Evolutionary conservation across 108 stramenopile species (phyloP).

Genomic region (Pinguiococcus pyrenoidosus): DNA sequence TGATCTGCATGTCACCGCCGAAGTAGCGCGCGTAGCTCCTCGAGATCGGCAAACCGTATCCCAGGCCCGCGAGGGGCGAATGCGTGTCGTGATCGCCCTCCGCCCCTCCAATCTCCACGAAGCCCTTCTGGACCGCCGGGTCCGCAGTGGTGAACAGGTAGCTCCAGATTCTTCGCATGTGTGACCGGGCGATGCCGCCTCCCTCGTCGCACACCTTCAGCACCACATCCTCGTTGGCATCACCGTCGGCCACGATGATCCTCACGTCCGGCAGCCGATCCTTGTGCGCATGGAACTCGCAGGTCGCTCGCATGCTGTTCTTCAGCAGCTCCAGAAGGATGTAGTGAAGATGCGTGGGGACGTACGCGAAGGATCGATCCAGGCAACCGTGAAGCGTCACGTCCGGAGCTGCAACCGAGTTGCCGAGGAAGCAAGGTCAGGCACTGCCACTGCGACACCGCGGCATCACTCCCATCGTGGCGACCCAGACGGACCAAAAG

Average conservation of each 20-base stretch:
- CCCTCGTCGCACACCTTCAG: conserved; percentile 92
- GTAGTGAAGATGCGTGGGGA: conserved; percentile 83
- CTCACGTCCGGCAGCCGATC: conserved; percentile 60
- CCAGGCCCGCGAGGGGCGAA: conserved; percentile 82
- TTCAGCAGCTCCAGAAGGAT: conserved; percentile 90
- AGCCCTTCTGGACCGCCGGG: conserved; percentile 24
- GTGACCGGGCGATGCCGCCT: conserved; percentile 86
- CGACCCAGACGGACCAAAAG: too few relatives aligned
- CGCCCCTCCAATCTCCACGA: conserved; percentile 8
- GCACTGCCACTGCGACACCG: too few relatives aligned
- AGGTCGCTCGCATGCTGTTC: conserved; percentile 84
- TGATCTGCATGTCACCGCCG: conserved; percentile 88
- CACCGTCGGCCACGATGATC: conserved; percentile 84
- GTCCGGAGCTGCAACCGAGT: too few relatives aligned
- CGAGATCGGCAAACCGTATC: conserved; percentile 84
- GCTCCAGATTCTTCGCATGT: conserved; percentile 72
- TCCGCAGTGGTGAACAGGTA: conserved; percentile 80
- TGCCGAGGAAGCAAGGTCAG: too few relatives aligned
- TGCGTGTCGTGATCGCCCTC: conserved; percentile 45
- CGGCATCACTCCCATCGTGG: too few relatives aligned
- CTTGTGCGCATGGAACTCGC: conserved; percentile 82
- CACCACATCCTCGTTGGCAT: conserved; percentile 92
- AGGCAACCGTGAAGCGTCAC: conserved; percentile 82
- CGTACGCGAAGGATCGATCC: conserved; percentile 82
- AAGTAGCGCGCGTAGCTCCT: conserved; percentile 94